Conservation (phyloP, 208 protist genomes). For the Acanthamoeba culbertsoni region DNA sequence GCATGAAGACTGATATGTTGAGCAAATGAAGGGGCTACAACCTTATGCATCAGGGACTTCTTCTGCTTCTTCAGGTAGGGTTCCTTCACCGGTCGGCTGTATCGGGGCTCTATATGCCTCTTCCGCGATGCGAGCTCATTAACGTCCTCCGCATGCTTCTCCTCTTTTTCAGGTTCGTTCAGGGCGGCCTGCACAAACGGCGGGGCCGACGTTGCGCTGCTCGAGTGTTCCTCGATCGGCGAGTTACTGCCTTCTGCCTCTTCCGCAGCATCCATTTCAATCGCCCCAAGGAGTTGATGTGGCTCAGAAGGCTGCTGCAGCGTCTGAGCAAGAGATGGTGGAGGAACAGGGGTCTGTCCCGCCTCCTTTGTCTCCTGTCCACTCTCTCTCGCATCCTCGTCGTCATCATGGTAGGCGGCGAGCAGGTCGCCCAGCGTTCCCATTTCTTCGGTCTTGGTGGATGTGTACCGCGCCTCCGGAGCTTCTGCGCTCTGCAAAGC, state of each 20-base stretch:
- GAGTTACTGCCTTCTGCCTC: too few relatives aligned
- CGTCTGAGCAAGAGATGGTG: neutral
- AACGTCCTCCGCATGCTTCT: neutral
- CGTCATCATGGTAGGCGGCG: neutral
- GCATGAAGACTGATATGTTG: neutral
- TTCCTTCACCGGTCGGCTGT: neutral
- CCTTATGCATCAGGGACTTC: conserved; percentile 9
- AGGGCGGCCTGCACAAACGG: neutral
- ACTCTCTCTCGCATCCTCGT: neutral
- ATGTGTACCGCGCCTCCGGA: neutral
- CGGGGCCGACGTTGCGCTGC: neutral
- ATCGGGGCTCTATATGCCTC: neutral
- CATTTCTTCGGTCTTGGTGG: neutral
- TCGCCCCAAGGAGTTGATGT: too few relatives aligned
- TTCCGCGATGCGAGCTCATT: neutral
- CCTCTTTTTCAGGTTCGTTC: neutral
- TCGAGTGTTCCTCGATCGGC: neutral
- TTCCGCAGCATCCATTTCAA: too few relatives aligned
- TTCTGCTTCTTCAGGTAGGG: neutral
- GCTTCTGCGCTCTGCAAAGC: neutral
- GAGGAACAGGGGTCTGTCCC: neutral
- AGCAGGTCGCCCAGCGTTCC: neutral
- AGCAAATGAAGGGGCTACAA: neutral
- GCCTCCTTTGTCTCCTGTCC: neutral
- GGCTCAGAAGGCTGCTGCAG: too few relatives aligned